A percentile compares a stretch with the other conserved stretches of the same genome.
Evolutionary conservation across 108 stramenopile species (phyloP).

Genomic region (Cyclotella cryptica): DNA sequence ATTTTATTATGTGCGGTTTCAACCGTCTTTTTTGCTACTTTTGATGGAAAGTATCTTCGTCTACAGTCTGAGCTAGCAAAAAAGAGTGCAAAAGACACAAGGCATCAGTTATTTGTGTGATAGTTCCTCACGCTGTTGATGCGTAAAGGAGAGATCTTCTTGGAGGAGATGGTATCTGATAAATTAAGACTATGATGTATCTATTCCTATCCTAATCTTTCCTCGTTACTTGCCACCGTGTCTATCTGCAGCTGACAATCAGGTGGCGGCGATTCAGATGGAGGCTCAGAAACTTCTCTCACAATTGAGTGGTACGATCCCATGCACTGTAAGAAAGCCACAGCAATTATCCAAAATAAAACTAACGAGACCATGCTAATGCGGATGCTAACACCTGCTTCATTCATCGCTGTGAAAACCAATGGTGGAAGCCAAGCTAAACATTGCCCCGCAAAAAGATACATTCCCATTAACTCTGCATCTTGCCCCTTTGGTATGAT

Average conservation of each 20-base stretch:
- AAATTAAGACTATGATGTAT: neutral
- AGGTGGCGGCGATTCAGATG: neutral
- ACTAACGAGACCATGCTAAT: slow-evolving; percentile 29
- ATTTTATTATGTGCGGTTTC: slow-evolving; percentile 78
- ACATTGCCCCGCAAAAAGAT: slow-evolving; percentile 59
- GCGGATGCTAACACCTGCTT: slow-evolving; percentile 36
- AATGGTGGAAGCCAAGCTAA: slow-evolving; percentile 50
- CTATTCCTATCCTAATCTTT: neutral
- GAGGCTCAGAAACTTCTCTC: neutral
- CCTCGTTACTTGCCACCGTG: neutral
- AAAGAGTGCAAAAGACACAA: slow-evolving; percentile 26
- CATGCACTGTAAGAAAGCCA: slow-evolving; percentile 25
- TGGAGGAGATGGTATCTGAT: neutral
- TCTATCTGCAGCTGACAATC: neutral
- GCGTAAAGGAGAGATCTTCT: neutral
- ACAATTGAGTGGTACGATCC: slow-evolving; percentile 18
- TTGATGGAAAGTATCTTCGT: slow-evolving; percentile 85
- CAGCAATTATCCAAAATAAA: slow-evolving; percentile 19
- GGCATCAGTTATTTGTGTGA: neutral
- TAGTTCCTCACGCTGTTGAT: neutral
- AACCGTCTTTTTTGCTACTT: slow-evolving; percentile 88
- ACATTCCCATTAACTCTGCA: slow-evolving; percentile 79
- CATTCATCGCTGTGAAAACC: slow-evolving; percentile 48
- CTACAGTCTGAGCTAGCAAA: slow-evolving; percentile 75
- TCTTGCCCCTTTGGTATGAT: slow-evolving; percentile 80